phyloP scores from a whole-genome alignment of 176 grass and related monocot species.

The Ananas comosus region DNA sequence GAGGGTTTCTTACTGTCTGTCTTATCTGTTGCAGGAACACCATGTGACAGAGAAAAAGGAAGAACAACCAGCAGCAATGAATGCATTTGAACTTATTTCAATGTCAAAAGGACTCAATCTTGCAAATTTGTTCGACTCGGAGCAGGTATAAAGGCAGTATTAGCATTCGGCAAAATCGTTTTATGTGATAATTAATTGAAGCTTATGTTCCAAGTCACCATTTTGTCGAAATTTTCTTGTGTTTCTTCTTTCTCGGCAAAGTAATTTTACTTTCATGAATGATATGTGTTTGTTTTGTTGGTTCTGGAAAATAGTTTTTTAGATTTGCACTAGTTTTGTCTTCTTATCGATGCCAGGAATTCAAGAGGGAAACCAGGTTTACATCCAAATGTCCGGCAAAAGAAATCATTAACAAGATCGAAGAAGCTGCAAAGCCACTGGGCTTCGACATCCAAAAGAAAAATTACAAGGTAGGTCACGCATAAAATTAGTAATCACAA shows the following conservation, averaged over 20 bases:
- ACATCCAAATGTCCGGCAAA: conserved; percentile 82
- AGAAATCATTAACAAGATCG: conserved; percentile 90
- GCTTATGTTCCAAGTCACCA: too few relatives aligned
- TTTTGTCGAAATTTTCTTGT: too few relatives aligned
- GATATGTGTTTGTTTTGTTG: conserved; percentile 1
- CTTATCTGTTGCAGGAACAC: conserved; percentile 38
- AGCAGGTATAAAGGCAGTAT: conserved; percentile 42
- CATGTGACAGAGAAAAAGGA: conserved; percentile 90
- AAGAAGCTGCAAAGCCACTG: conserved; percentile 93
- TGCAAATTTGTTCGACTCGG: conserved; percentile 79
- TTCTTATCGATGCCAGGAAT: conserved; percentile 42
- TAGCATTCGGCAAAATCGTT: neutral
- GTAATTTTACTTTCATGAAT: conserved; percentile 1
- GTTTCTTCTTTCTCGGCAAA: too few relatives aligned
- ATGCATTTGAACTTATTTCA: conserved; percentile 98
- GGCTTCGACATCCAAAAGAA: conserved; percentile 94
- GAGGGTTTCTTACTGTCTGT: conserved; percentile 13
- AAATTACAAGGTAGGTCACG: conserved; percentile 77
- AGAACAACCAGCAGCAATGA: conserved; percentile 82
- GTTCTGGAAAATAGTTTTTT: neutral
- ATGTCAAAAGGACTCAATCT: conserved; percentile 86
- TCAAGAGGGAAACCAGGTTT: conserved; percentile 93
- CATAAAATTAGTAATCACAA: conserved; percentile 14
- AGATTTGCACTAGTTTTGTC: conserved; percentile 1
- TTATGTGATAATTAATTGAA: too few relatives aligned